A percentile compares a stretch with the other conserved stretches of the same genome.
phyloP scores from a whole-genome alignment of 1,284 basidiomycete species.

The Tilletia caries region DNA sequence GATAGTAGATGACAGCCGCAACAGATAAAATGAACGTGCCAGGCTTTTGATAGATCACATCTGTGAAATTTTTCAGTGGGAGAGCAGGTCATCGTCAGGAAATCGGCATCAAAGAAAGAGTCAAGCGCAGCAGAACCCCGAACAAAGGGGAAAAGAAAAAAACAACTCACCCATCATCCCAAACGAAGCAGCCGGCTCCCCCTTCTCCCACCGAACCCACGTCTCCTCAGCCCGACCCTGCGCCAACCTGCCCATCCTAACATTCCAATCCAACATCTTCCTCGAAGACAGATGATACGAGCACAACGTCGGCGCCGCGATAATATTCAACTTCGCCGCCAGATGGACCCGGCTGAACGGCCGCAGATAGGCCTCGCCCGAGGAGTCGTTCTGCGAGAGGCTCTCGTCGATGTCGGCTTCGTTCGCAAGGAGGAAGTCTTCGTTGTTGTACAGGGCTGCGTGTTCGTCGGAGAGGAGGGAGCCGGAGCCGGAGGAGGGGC shows the following conservation, averaged over 20 bases:
- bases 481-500: neutral
- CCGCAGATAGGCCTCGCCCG: slow-evolving; percentile 50
- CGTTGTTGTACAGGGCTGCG: slow-evolving; percentile 39
- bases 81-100: neutral
- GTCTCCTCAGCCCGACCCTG: slow-evolving; percentile 28
- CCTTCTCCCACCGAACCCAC: slow-evolving; percentile 47
- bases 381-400: slow-evolving; percentile 40
- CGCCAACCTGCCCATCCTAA: slow-evolving; percentile 36
- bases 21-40: slow-evolving; percentile 26
- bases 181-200: slow-evolving; percentile 39
- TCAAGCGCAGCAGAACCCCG: too few species aligned
- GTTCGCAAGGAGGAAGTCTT: slow-evolving; percentile 54
- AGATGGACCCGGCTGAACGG: slow-evolving; percentile 55
- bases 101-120: too few species aligned
- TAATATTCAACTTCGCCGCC: slow-evolving; percentile 52
- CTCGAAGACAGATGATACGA: slow-evolving; percentile 49
- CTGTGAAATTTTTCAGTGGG: too few species aligned
- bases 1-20: slow-evolving; percentile 27
- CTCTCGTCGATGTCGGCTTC: slow-evolving; percentile 54
- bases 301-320: slow-evolving; percentile 51
- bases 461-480: slow-evolving; percentile 20
- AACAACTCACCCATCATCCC: slow-evolving; percentile 34
- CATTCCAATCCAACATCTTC: slow-evolving; percentile 49
- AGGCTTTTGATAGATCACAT: slow-evolving; percentile 30
- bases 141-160: too few species aligned